These are phyloP conservation scores for Phytopythium oedochilum DNA, from an alignment of 352 stramenopile species.

Conservation along the genomic window DNA sequence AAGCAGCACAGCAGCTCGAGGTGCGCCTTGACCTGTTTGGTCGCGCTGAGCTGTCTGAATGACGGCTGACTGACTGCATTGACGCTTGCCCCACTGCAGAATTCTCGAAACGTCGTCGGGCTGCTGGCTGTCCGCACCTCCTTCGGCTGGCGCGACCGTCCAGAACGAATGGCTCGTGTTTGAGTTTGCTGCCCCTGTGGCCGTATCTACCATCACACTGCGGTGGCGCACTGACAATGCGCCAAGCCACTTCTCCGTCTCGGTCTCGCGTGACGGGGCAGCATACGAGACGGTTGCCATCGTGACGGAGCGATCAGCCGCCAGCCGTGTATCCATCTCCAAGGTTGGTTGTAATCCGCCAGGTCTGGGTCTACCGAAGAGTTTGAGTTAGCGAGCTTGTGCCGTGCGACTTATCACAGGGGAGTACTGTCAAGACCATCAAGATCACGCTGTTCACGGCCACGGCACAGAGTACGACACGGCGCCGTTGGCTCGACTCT, in stretches of 20 bases:
- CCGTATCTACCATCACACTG: constrained; percentile 40
- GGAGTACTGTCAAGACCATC: constrained; percentile 25
- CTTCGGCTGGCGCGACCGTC: constrained; percentile 10
- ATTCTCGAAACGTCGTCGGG: constrained; percentile 26
- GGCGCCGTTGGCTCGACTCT: too few species aligned
- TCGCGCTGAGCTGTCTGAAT: background rate
- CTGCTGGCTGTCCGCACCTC: constrained; percentile 42
- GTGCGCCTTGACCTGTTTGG: constrained; percentile 16
- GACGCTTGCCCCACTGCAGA: constrained; percentile 8
- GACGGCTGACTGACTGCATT: background rate
- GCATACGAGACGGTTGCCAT: constrained; percentile 47
- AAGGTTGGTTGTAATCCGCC: constrained; percentile 24
- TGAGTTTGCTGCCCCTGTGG: constrained; percentile 40
- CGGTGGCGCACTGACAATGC: constrained; percentile 39
- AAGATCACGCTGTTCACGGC: constrained; percentile 43
- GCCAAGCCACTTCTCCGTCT: constrained; percentile 35
- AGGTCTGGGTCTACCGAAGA: too few species aligned
- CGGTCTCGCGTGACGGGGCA: constrained; percentile 38
- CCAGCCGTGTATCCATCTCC: constrained; percentile 34
- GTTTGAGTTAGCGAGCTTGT: background rate
- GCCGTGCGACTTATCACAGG: constrained; percentile 10
- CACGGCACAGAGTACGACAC: constrained; percentile 15
- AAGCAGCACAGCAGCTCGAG: constrained; percentile 41
- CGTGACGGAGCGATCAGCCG: constrained; percentile 18
- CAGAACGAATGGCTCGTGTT: constrained; percentile 47